Conservation (phyloP, 2,329 filamentous ascomycete species). For the Fusarium cicatricum region DNA sequence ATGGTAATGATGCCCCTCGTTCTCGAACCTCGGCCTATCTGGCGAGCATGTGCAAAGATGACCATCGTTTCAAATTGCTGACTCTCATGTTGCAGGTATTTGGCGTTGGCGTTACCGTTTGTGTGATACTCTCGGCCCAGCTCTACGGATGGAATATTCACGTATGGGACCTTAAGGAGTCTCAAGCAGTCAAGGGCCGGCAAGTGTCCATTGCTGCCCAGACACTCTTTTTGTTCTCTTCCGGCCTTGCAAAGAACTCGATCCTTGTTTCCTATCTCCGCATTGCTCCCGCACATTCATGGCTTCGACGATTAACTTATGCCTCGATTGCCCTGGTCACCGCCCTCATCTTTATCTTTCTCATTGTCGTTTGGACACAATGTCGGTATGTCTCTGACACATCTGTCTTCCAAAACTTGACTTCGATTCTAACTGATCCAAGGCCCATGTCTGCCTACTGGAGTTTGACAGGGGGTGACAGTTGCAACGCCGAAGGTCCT, state of each 20-base stretch:
- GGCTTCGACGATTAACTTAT: conserved; percentile 47
- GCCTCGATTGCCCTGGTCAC: conserved; percentile 41
- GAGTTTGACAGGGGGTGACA: conserved; percentile 27
- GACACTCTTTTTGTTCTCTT: conserved; percentile 51
- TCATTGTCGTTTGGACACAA: conserved; percentile 49
- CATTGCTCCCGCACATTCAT: conserved; percentile 46
- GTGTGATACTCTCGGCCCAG: conserved; percentile 47
- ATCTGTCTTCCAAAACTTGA: not conserved
- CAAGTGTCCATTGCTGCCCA: conserved; percentile 52
- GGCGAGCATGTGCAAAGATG: conserved; percentile 15
- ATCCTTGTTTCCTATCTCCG: conserved; percentile 53
- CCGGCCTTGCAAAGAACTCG: conserved; percentile 50
- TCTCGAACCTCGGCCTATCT: conserved; percentile 14
- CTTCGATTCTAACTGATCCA: not conserved
- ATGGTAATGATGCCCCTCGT: conserved; percentile 41
- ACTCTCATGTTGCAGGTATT: conserved; percentile 42
- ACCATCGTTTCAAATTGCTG: conserved; percentile 12
- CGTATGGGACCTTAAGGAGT: conserved; percentile 47
- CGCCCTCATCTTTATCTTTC: conserved; percentile 43
- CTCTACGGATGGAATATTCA: conserved; percentile 51
- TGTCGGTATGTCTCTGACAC: conserved; percentile 43
- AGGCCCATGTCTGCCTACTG: conserved; percentile 39
- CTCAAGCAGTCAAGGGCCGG: conserved; percentile 42
- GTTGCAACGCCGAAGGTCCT: conserved; percentile 45
- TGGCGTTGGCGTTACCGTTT: conserved; percentile 45